Conservation (phyloP, 441 rosid species). For the Pelargonium citronellum region DNA sequence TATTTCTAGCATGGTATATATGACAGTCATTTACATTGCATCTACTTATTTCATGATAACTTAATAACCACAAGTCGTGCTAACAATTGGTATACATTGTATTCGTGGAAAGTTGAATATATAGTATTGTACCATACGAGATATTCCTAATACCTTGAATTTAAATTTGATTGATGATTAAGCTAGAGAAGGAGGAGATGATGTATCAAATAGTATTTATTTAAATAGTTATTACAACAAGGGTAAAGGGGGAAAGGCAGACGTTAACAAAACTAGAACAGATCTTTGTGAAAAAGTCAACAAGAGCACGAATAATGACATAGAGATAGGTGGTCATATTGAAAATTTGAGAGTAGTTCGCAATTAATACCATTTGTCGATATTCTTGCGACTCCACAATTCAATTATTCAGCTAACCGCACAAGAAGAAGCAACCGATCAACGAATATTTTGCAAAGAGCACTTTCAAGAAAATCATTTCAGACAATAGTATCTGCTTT, state of each 20-base stretch:
- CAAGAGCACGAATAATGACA: neutral
- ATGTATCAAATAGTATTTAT: neutral
- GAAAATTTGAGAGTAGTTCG: neutral
- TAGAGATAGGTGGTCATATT: neutral
- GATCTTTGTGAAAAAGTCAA: neutral
- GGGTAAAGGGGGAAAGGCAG: neutral
- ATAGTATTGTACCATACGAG: no score
- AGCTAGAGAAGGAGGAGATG: no score
- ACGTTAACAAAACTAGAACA: neutral
- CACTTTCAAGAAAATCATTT: neutral
- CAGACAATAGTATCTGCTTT: neutral
- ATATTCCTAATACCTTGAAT: no score
- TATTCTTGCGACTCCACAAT: slow-evolving; percentile 2
- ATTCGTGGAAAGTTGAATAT: no score
- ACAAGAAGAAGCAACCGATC: neutral
- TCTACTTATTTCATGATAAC: no score
- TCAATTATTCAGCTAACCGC: neutral
- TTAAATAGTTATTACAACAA: neutral
- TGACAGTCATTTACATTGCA: no score
- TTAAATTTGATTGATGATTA: no score
- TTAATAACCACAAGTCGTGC: no score
- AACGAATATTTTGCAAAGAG: neutral
- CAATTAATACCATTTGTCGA: neutral
- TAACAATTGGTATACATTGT: no score
- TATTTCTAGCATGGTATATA: no score